phyloP scores from a whole-genome alignment of 176 grass and related monocot species.

The Echinochloa phyllopogon region DNA sequence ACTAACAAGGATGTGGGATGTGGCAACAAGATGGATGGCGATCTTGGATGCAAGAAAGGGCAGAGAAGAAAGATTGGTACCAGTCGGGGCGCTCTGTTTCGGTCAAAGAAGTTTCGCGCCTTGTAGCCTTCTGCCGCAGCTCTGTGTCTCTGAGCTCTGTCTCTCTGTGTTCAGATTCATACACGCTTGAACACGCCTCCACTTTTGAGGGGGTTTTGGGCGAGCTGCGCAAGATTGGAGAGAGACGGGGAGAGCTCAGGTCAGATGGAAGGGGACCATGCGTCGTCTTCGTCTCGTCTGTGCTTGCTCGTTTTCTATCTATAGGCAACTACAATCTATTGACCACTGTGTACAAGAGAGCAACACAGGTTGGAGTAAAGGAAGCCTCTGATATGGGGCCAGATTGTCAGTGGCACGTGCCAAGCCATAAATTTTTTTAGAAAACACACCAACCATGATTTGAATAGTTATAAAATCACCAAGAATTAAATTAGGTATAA shows the following conservation, averaged over 20 bases:
- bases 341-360: not conserved
- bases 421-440: not conserved
- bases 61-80: constrained; percentile 19
- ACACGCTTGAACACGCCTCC: constrained; percentile 31
- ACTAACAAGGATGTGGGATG: not conserved
- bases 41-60: constrained; percentile 25
- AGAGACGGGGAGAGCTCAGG: not conserved
- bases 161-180: constrained; percentile 31
- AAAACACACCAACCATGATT: not conserved
- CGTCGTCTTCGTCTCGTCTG: not conserved
- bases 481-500: not conserved
- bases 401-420: constrained; percentile 16
- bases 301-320: constrained; percentile 35
- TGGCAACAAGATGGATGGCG: not conserved
- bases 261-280: constrained; percentile 30
- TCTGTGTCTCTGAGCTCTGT: constrained; percentile 15
- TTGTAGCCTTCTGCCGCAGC: constrained; percentile 21
- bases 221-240: constrained; percentile 14
- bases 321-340: constrained; percentile 11
- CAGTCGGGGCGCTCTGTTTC: constrained; percentile 7
- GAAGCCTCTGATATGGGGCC: not conserved
- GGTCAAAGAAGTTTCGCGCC: constrained; percentile 56
- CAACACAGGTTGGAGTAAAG: not conserved
- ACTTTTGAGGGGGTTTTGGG: constrained; percentile 29
- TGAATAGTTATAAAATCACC: not conserved